Base-by-base conservation (phyloP, 2,329 filamentous ascomycete genomes). In the Arthrobotrys iridis region DNA sequence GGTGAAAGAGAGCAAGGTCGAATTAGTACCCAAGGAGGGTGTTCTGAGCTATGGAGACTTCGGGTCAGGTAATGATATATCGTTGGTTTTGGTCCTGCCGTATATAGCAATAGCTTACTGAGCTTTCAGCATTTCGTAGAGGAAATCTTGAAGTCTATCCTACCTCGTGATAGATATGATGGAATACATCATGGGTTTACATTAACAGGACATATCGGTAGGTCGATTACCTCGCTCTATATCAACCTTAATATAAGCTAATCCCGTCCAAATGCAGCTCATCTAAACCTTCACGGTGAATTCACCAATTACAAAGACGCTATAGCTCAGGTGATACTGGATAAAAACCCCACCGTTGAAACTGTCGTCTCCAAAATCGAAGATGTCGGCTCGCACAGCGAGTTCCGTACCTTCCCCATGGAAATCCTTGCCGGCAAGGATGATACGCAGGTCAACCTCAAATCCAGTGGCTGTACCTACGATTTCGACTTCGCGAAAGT, bases 351-450 rank as follows among this genome's bases (percentile, higher is more conserved):
- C 7, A 68, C 59, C 22, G 88, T 97, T 74, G 87, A 85, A 73
- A 99, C 95, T 0, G 93, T 99, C 78, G 97, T 99, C 84, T 97
- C 97, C 86, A 99, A 99, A 83, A 87, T 90, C 45, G 91, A 96
- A 82, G 90, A 92, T 76, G 94, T 99, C 6, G 95, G 95, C 70
- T 87, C 88, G 20, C 89, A 92, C 79, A 95, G 90, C 78, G 89
- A 93, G 81, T 99, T 92, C 83, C 89, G 95, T 60, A 98, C 95
- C 0, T 98, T 99, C 82, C 87, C 87, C 30, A 98, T 97, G 83
- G 95, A 99, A 83, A 87, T 98, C 11, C 87, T 99, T 0, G 89
- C 89, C 1, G 95, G 95, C 0, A 87, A 88, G 0, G 88, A 93
- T 79, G 90, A 98, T 80, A 85, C 97, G 82, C 89, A 93, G 62